Evolutionary conservation across 352 stramenopile species (phyloP).

Genomic region (Globisporangium radiosum): DNA sequence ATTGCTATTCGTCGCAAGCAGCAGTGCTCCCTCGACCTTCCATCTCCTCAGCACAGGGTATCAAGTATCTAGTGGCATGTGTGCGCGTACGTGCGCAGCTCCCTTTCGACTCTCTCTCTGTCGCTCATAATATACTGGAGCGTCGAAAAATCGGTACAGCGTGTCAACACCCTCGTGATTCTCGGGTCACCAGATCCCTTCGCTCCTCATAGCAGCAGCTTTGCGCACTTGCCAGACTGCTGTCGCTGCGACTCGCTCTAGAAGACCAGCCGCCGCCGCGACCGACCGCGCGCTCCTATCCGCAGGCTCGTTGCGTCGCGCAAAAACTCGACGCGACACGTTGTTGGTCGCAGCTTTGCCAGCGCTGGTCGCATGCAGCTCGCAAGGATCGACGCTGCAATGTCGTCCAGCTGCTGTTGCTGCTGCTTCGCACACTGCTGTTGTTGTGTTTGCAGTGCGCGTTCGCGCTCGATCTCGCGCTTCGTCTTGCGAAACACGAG

Average conservation of each 20-base stretch:
- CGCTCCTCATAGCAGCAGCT: no score
- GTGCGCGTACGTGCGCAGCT: no score
- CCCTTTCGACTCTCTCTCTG: not conserved
- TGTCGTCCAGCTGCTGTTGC: constrained; percentile 15
- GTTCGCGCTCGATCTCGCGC: constrained; percentile 40
- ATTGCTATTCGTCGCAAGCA: no score
- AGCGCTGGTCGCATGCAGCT: constrained; percentile 2
- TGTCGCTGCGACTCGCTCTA: constrained; percentile 10
- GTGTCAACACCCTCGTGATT: not conserved
- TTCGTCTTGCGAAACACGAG: constrained; percentile 54
- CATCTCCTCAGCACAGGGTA: no score
- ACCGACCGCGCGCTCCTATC: constrained; percentile 17
- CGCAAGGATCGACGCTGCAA: constrained; percentile 2
- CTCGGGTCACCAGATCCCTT: no score
- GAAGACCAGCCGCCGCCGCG: constrained; percentile 32
- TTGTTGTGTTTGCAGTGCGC: constrained; percentile 12
- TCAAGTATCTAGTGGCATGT: no score
- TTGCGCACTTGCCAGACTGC: not conserved
- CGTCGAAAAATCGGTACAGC: not conserved
- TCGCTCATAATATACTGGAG: constrained; percentile 8
- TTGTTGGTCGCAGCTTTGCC: constrained; percentile 2
- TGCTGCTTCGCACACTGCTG: constrained; percentile 7
- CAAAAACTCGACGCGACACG: constrained; percentile 6
- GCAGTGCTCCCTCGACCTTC: no score
- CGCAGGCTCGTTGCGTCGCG: constrained; percentile 2